phyloP scores from a whole-genome alignment of 2,329 filamentous ascomycete genomes.

The Colletotrichum tanaceti region DNA sequence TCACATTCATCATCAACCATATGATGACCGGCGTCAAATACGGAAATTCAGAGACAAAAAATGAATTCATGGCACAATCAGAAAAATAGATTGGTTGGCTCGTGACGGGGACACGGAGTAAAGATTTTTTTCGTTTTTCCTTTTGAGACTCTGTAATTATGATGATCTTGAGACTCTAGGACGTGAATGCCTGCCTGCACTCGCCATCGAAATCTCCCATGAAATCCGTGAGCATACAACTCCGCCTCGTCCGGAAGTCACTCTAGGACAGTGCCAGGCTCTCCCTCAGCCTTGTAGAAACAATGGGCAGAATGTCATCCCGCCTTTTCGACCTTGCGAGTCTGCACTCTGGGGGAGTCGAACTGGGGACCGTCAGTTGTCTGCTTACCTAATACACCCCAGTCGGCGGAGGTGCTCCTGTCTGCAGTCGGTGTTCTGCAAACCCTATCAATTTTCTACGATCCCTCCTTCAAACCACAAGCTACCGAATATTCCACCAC shows the following conservation, averaged over 20 bases:
- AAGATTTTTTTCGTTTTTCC: conserved; percentile 36
- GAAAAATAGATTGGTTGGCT: conserved; percentile 41
- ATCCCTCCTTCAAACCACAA: conserved; percentile 45
- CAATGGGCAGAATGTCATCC: conserved; percentile 13
- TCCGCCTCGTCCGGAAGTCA: not conserved
- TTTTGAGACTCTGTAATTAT: conserved; percentile 34
- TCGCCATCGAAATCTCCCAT: not conserved
- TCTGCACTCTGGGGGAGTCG: conserved; percentile 23
- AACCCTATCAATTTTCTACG: conserved; percentile 60
- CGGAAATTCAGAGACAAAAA: conserved; percentile 67
- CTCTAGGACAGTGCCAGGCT: conserved; percentile 2
- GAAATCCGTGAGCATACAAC: not conserved
- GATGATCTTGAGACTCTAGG: conserved; percentile 14
- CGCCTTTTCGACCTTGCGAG: not conserved
- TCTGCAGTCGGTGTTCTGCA: conserved; percentile 42
- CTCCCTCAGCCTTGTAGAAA: conserved; percentile 18
- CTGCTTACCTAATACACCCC: conserved; percentile 56
- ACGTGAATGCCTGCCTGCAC: conserved; percentile 1
- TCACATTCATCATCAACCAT: conserved; percentile 65
- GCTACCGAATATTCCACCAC: conserved; percentile 33
- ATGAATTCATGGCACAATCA: conserved; percentile 50
- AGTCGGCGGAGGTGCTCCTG: conserved; percentile 50
- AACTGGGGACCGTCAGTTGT: conserved; percentile 2
- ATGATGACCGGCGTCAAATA: conserved; percentile 73
- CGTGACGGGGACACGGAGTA: conserved; percentile 40